Percentiles rank a stretch among this genome's conserved stretches.
Evolutionary conservation across 2,329 filamentous ascomycete genomes (phyloP).

Genomic region (Aaosphaeria pasadenensis): DNA sequence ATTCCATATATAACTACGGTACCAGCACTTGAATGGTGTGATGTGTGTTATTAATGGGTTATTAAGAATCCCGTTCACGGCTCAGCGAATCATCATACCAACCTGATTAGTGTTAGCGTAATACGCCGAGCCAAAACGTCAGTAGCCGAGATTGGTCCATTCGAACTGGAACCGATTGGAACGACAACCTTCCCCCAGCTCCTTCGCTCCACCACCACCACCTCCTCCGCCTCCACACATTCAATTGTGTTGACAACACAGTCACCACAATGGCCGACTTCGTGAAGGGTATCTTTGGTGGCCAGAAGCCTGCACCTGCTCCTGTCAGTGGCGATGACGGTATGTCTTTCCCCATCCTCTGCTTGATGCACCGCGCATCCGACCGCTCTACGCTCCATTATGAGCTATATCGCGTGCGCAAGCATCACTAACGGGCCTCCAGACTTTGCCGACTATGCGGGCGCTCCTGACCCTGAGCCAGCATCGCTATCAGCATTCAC

Average conservation of each 20-base stretch:
- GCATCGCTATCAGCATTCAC: constrained; percentile 45
- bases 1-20: too few relatives aligned
- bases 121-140: constrained; percentile 2
- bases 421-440: constrained; percentile 1
- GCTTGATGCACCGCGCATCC: background rate
- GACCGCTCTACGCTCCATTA: background rate
- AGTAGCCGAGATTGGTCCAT: constrained; percentile 5
- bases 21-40: background rate
- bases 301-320: constrained; percentile 58
- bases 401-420: constrained; percentile 1
- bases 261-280: constrained; percentile 46
- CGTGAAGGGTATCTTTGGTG: constrained; percentile 68
- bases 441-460: constrained; percentile 96
- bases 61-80: background rate
- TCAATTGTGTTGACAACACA: constrained; percentile 13
- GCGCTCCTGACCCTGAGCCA: constrained; percentile 65
- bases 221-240: constrained; percentile 5
- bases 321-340: constrained; percentile 60
- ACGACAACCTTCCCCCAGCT: background rate
- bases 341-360: constrained; percentile 42
- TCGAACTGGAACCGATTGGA: background rate
- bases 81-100: background rate
- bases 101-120: constrained; percentile 1
- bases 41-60: background rate
- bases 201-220: constrained; percentile 3